Conservation (phyloP, 139 green algal species). For the Diplosphaera chodatii region DNA sequence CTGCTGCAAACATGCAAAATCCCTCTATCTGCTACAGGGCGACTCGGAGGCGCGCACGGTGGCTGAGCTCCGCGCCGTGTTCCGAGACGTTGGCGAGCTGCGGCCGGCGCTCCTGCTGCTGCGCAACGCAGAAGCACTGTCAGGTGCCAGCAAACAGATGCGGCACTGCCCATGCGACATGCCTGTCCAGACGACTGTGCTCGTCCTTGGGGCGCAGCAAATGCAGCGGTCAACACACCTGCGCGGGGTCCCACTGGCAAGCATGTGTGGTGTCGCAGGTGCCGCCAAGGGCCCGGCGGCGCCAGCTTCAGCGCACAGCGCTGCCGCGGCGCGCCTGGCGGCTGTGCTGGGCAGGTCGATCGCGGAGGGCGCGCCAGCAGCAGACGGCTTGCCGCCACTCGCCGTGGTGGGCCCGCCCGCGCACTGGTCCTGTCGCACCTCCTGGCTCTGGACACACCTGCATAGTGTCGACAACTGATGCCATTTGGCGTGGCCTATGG, state of each 20-base stretch:
- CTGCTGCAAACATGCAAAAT: too few species aligned
- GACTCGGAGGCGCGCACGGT: constrained; percentile 37
- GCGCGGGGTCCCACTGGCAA: too few species aligned
- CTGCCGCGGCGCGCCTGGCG: constrained; percentile 21
- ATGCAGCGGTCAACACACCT: too few species aligned
- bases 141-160: background rate
- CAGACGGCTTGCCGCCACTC: background rate
- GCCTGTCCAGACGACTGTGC: too few species aligned
- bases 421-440: too few species aligned
- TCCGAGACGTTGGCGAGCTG: constrained; percentile 42
- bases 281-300: background rate
- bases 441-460: too few species aligned
- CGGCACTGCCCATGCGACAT: too few species aligned
- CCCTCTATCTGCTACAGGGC: background rate
- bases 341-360: constrained; percentile 31
- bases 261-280: background rate
- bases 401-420: background rate
- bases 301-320: background rate
- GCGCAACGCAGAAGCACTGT: constrained; percentile 33
- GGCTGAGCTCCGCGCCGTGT: constrained; percentile 38
- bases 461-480: too few species aligned
- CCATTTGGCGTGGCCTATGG: too few species aligned
- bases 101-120: constrained; percentile 55
- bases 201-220: too few species aligned
- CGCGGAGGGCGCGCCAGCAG: background rate